Evolutionary conservation across 495 filamentous ascomycete genomes (phyloP), one percentile per base, ranked within the genome.

Genomic region (Aspergillus bertholletiae): DNA sequence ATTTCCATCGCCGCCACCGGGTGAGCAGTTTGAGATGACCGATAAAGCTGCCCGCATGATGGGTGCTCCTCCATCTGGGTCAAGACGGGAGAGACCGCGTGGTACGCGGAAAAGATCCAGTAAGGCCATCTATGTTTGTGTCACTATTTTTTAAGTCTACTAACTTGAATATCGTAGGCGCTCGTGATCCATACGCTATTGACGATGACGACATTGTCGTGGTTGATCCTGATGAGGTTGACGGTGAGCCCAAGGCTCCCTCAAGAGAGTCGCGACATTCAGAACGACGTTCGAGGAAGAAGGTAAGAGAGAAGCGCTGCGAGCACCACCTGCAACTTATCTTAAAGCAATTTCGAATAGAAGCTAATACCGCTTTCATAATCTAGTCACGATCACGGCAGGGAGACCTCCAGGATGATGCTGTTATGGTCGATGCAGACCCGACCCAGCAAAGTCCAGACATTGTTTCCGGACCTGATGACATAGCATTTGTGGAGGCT

Each of bases 401-500:
- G 8, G 65, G 62, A 7, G 70, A 71, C 5, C 60, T 58, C 50
- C 60, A 74, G 4, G 78, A 80, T 2, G 76, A 80, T 37, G 58
- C 65, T 53, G 72, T 78, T 26, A 74, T 81, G 63, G 73, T 78
- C 20, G 78, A 80, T 50, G 68, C 65, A 24, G 73, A 77, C 1
- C 71, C 68, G 54, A 62, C 64, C 24, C 68, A 61, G 17, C 66
- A 61, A 21, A 66, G 53, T 15, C 68, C 74, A 46, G 70, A 76
- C 23, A 62, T 77, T 7, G 43, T 68, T 17, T 73, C 71, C 28
- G 75, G 76, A 2, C 72, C 75, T 7, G 78, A 90, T 87, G 83
- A 87, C 84, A 30, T 81, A 85, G 62, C 90, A 78, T 63, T 77
- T 87, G 62, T 96, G 78, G 95, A 87, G 82, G 68, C 80, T 77